Base-by-base conservation (phyloP, 2,329 filamentous ascomycete species). In the Lecanicillium sp. region DNA sequence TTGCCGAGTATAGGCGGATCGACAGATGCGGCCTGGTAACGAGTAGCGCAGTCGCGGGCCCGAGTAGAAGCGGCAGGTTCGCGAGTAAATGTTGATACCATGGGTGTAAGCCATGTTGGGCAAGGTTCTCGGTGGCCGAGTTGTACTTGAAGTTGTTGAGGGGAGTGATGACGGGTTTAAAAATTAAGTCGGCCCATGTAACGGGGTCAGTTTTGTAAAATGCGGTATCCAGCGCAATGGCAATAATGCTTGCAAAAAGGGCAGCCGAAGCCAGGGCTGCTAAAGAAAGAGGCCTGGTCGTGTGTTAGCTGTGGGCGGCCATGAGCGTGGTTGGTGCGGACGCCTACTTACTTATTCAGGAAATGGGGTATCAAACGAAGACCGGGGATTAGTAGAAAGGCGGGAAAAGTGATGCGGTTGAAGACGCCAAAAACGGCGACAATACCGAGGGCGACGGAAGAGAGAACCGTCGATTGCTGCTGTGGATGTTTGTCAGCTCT, bases 361-460 rank as follows among this genome's bases (percentile, higher is more conserved):
- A 95, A 92, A 66, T 94, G 84, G 48, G 87, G 87, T 58, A 96
- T 68, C 54, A 98, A 70, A 55, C 80, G 81, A 56, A 94, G 65
- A 27, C 83, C 82, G 38, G 92, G 90, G 56, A 95, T 78, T 42
- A 94, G 59, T 45, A 98, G 64, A 58, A 94, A 98, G 12, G 89
- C 90, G 33, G 90, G 90, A 59, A 96, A 96, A 9, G 92, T 98
- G 53, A 96, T 95, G 48, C 92, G 80, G 63, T 96, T 98, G 64
- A 98, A 98, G 42, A 90, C 67, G 35, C 92, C 92, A 53, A 92
- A 84, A 12, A 95, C 82, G 37, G 77, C 71, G 39, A 95, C 77
- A 44, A 89, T 78, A 20, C 87, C 87, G 29, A 98, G 75, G 30
- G 92, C 70, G 29, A 78, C 73, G 42, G 84, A 88, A 15, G 88